phyloP scores from a whole-genome alignment of 2,329 filamentous ascomycete species.

The Ramichloridium luteum region DNA sequence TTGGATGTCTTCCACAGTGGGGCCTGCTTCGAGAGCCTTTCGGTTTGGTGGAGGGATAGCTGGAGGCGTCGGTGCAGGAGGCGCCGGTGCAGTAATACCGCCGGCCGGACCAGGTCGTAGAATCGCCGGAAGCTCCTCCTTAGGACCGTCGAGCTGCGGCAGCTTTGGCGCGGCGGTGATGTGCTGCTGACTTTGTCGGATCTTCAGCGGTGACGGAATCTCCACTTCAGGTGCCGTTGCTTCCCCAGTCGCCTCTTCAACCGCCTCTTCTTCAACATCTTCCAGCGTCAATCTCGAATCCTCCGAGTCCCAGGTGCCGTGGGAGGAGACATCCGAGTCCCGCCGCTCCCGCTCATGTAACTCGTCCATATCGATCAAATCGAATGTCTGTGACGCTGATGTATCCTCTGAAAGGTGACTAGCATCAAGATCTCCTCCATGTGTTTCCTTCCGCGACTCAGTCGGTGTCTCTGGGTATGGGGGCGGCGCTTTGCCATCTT shows the following conservation, averaged over 20 bases:
- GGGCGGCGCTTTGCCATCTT: constrained; percentile 22
- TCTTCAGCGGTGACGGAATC: constrained; percentile 20
- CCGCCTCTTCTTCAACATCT: constrained; percentile 4
- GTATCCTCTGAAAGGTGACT: too few relatives aligned
- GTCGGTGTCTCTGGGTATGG: constrained; percentile 36
- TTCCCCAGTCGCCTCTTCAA: constrained; percentile 8
- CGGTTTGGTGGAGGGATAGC: too few relatives aligned
- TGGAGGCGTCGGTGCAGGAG: too few relatives aligned
- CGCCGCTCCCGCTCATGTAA: constrained; percentile 15
- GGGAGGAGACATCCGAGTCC: constrained; percentile 26
- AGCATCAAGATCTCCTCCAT: too few relatives aligned
- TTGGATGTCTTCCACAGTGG: constrained; percentile 11
- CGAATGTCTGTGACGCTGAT: constrained; percentile 25
- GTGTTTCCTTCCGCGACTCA: too few relatives aligned
- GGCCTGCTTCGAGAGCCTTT: background rate
- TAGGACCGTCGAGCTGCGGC: background rate
- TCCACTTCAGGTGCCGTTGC: constrained; percentile 11
- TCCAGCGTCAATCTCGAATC: constrained; percentile 2
- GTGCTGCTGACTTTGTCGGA: constrained; percentile 16
- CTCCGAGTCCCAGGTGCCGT: constrained; percentile 25
- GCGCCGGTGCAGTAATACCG: constrained; percentile 1
- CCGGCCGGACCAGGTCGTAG: constrained; percentile 17
- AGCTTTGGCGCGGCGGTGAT: constrained; percentile 1
- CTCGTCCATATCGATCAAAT: constrained; percentile 26
- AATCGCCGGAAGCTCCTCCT: constrained; percentile 17